Evolutionary conservation across 2,329 filamentous ascomycete species (phyloP).

Genomic region (Verticillium zaregamsianum): DNA sequence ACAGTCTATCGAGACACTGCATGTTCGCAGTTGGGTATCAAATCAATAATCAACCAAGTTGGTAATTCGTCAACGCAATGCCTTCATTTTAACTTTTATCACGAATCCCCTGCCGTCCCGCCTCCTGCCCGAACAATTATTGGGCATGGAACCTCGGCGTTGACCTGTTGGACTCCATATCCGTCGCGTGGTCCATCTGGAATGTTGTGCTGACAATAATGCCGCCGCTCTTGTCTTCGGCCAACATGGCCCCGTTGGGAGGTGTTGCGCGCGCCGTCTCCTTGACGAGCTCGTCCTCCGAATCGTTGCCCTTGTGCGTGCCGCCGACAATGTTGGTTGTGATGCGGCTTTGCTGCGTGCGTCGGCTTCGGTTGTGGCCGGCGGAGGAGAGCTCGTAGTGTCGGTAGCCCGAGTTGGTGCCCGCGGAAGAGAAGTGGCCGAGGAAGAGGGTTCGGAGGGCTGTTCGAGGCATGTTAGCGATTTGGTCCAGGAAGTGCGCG

Average conservation of each 20-base stretch:
- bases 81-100: too few relatives aligned
- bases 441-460: slow-evolving; percentile 8
- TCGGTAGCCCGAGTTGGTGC: slow-evolving; percentile 5
- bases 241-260: neutral
- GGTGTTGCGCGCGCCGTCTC: neutral
- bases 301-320: slow-evolving; percentile 7
- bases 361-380: neutral
- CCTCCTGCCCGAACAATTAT: neutral
- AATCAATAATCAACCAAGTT: too few relatives aligned
- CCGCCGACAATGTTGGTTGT: slow-evolving; percentile 9
- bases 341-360: slow-evolving; percentile 7
- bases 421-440: slow-evolving; percentile 6
- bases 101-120: too few relatives aligned
- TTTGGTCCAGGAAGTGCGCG: neutral
- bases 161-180: neutral
- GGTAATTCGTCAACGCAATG: too few relatives aligned
- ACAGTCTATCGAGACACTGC: too few relatives aligned
- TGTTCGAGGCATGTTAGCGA: neutral
- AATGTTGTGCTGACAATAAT: slow-evolving; percentile 10
- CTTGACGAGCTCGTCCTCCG: slow-evolving; percentile 8
- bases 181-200: slow-evolving; percentile 1
- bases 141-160: neutral
- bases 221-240: neutral
- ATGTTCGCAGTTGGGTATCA: too few relatives aligned
- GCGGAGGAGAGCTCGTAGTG: slow-evolving; percentile 9